Evolutionary conservation across 1,139 yeast genomes (phyloP).

Genomic region (Taiozyma sp.): DNA sequence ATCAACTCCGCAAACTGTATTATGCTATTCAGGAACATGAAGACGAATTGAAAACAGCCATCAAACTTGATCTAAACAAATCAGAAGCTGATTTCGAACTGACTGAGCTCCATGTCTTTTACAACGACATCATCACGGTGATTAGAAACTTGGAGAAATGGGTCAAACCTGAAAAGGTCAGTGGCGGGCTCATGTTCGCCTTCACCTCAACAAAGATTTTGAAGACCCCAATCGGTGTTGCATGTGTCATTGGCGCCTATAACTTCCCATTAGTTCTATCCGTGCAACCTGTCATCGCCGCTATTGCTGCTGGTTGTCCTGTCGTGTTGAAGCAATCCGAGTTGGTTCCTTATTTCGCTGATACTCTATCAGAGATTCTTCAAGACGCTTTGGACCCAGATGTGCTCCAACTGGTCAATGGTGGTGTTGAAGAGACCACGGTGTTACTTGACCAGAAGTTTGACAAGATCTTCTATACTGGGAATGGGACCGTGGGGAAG

Average conservation of each 20-base stretch:
- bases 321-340: slow-evolving; percentile 83
- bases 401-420: slow-evolving; percentile 59
- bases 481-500: slow-evolving; percentile 70
- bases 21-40: slow-evolving; percentile 58
- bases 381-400: slow-evolving; percentile 45
- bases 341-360: slow-evolving; percentile 57
- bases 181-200: slow-evolving; percentile 34
- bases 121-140: slow-evolving; percentile 54
- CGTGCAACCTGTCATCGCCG: slow-evolving; percentile 67
- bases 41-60: slow-evolving; percentile 50
- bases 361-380: slow-evolving; percentile 51
- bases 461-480: slow-evolving; percentile 87
- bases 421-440: slow-evolving; percentile 68
- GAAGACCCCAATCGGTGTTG: slow-evolving; percentile 70
- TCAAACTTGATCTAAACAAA: slow-evolving; percentile 62
- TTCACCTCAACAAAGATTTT: slow-evolving; percentile 49
- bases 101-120: slow-evolving; percentile 47
- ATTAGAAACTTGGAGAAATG: slow-evolving; percentile 58
- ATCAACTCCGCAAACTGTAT: slow-evolving; percentile 64
- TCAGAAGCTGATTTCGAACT: slow-evolving; percentile 53
- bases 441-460: slow-evolving; percentile 59
- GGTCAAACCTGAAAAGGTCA: slow-evolving; percentile 53
- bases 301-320: slow-evolving; percentile 83
- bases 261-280: slow-evolving; percentile 75
- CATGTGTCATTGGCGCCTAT: slow-evolving; percentile 76